Evolutionary conservation across 345 rosid genomes (phyloP).

Genomic region (Brassica cretica): DNA sequence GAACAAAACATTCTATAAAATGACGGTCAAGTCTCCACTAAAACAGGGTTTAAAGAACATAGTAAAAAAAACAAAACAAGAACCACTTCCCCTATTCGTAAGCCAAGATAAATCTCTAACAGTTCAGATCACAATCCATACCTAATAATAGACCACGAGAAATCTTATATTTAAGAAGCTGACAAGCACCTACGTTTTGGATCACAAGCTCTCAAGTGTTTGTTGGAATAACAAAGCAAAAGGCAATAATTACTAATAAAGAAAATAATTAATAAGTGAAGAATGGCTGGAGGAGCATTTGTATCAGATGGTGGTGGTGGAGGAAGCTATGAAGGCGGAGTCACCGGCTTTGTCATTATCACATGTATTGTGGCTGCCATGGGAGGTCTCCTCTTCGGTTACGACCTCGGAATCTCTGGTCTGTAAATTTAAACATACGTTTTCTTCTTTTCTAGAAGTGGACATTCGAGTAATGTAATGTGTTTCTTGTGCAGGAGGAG

Average conservation of each 20-base stretch:
- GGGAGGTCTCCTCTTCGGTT: constrained; percentile 65
- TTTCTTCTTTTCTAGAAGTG: background rate
- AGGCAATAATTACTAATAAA: background rate
- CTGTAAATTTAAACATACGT: background rate
- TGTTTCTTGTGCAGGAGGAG: constrained; percentile 44
- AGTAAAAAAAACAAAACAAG: background rate
- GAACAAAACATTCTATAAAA: constrained; percentile 22
- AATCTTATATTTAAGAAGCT: constrained; percentile 26
- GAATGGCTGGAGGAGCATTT: constrained; percentile 60
- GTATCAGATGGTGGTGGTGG: constrained; percentile 36
- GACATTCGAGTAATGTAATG: background rate
- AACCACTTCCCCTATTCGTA: constrained; percentile 29
- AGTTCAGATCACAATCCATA: constrained; percentile 1
- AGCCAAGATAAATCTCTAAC: constrained; percentile 15
- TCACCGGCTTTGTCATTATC: constrained; percentile 48
- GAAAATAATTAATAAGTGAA: constrained; percentile 13
- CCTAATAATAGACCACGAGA: constrained; percentile 27
- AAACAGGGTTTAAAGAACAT: constrained; percentile 34
- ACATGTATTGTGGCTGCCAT: constrained; percentile 56
- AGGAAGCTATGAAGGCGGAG: constrained; percentile 46
- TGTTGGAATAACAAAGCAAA: constrained; percentile 27
- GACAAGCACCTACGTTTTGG: constrained; percentile 20
- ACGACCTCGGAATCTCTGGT: constrained; percentile 61
- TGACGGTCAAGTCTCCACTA: constrained; percentile 35
- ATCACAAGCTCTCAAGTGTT: constrained; percentile 14